Conservation (phyloP, 305 asterid species). For the Rubia peregrina region DNA sequence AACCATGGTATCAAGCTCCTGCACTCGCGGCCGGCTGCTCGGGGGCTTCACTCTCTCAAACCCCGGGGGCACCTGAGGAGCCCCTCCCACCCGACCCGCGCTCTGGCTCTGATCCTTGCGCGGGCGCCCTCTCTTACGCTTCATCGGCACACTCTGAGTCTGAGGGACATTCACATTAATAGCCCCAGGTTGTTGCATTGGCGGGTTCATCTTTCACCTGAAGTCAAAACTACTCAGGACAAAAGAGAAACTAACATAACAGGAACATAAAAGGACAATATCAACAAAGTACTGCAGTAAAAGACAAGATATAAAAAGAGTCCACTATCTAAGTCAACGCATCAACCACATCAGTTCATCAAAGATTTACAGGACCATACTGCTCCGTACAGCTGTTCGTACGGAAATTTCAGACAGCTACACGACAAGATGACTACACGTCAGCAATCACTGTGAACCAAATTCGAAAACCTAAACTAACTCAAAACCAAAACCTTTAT, state of each 20-base stretch:
- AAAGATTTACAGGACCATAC: neutral
- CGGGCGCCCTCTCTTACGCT: constrained; percentile 85
- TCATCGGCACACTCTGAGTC: constrained; percentile 33
- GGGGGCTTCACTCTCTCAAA: constrained; percentile 34
- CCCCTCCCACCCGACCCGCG: constrained; percentile 32
- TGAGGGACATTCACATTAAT: constrained; percentile 4
- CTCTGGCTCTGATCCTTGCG: constrained; percentile 63
- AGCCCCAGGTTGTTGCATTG: neutral
- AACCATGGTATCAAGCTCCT: constrained; percentile 31
- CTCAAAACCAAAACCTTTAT: neutral
- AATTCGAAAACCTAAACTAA: neutral
- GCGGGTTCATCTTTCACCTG: neutral
- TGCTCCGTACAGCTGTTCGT: neutral
- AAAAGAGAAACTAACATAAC: neutral
- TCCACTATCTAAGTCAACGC: constrained; percentile 2
- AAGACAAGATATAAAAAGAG: neutral
- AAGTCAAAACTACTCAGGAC: neutral
- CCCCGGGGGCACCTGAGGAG: constrained; percentile 48
- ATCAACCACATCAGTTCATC: neutral
- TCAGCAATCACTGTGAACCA: too few species aligned
- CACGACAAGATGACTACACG: neutral
- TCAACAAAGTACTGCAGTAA: neutral
- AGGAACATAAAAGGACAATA: neutral
- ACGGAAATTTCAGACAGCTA: neutral
- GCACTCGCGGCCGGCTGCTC: constrained; percentile 22